These are phyloP conservation scores for Funneliformis caledonium DNA, from an alignment of 371 early-diverging fungal species.

Conservation along the genomic window DNA sequence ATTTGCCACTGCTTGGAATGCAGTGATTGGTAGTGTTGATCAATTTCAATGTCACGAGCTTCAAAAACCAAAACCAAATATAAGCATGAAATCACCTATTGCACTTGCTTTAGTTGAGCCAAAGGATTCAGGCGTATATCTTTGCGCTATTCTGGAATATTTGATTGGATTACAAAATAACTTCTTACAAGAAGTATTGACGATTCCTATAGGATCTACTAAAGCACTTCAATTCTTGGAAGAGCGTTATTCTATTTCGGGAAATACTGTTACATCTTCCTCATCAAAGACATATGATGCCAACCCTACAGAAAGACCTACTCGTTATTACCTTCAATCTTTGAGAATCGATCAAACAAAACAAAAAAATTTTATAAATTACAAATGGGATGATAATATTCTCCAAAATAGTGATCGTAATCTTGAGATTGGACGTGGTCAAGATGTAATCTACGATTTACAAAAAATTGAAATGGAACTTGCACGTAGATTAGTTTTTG, in stretches of 20 bases:
- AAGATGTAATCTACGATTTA: constrained; percentile 37
- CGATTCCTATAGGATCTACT: constrained; percentile 14
- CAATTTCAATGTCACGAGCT: constrained; percentile 38
- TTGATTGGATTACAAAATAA: constrained; percentile 39
- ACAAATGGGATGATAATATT: constrained; percentile 29
- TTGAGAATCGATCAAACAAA: constrained; percentile 18
- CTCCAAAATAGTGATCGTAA: constrained; percentile 40
- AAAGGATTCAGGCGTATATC: constrained; percentile 36
- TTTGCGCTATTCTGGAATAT: constrained; percentile 35
- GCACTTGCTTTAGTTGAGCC: constrained; percentile 37
- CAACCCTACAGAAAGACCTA: background rate
- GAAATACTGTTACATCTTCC: background rate
- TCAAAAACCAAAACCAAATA: constrained; percentile 13
- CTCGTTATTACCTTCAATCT: constrained; percentile 11
- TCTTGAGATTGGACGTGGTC: constrained; percentile 27
- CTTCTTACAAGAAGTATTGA: constrained; percentile 31
- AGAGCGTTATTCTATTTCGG: background rate
- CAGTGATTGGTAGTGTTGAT: constrained; percentile 12
- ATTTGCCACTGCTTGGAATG: constrained; percentile 40
- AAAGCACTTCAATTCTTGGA: constrained; percentile 33
- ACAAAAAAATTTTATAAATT: constrained; percentile 16
- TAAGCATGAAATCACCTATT: background rate
- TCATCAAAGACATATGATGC: background rate
- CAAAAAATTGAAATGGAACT: constrained; percentile 39
- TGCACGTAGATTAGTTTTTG: constrained; percentile 21